Base-by-base conservation (phyloP, 495 filamentous ascomycete species). In the Patellaria atrata region DNA sequence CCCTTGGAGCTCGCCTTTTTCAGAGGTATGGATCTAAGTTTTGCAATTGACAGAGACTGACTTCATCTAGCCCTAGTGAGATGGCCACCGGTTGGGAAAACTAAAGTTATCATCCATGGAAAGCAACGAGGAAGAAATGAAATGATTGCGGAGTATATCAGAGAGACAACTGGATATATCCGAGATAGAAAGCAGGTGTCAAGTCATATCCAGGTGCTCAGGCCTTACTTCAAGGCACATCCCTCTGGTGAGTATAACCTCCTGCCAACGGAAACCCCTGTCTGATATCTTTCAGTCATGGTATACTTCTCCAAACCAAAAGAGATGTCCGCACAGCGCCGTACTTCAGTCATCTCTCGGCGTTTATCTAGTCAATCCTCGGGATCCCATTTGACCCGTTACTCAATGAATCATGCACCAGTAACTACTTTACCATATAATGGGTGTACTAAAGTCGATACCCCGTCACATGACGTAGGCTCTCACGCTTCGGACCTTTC, bases 151-250 rank as follows among this genome's bases (percentile, higher is more conserved):
- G 73, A 84, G 45, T 85, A 79, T 46, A 79, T 97, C 30, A 73
- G 68, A 45, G 69, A 71, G 37, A 59, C 63, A 37, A 83, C 79
- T 27, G 78, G 75, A 22, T 74, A 69, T 46, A 48, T 52, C 21
- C 70, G 84, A 37, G 63, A 54, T 24, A 65, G 89, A 34, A 97
- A 97, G 56, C 82, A 92, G 54, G 81, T 97, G 6, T 94, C 87
- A 0, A 94, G 86, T 46, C 89, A 97, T 55, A 80, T 96, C 39
- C 89, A 97, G 61, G 87, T 94, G n/a, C 58, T 97, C 27, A 94
- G 91, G 59, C 73, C 72, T 9, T 80, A 85, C 48, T 63, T 87
- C 41, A 63, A 66, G 36, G 62, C 69, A 15, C 68, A 79, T 45
- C 70, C 64, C 22, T 52, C 43, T 38, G 60, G 64, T 70, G 65